phyloP scores from a whole-genome alignment of 2,329 filamentous ascomycete genomes.

The Xylaria multiplex region DNA sequence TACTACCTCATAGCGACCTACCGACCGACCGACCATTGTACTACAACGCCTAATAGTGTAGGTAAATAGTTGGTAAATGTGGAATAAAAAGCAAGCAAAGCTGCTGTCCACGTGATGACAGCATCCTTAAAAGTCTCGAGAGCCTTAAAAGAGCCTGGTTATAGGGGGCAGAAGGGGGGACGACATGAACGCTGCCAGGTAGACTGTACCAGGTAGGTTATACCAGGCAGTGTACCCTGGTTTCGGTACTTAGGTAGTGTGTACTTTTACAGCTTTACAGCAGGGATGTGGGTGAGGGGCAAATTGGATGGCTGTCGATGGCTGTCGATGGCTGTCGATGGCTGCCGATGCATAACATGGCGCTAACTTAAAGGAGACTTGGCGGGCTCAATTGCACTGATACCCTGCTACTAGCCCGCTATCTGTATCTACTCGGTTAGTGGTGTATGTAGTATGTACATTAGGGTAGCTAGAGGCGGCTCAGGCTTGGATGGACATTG shows the following conservation, averaged over 20 bases:
- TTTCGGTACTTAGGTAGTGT: neutral
- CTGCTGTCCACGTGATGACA: conserved; percentile 14
- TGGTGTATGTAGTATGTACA: neutral
- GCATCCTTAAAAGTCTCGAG: neutral
- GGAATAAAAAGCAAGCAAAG: neutral
- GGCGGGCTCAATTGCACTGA: conserved; percentile 31
- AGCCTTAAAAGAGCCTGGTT: conserved; percentile 9
- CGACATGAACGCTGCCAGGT: no score
- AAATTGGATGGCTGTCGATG: conserved; percentile 26
- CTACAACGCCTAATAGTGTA: no score
- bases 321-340: conserved; percentile 22
- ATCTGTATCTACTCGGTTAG: no score
- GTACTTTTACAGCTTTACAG: no score
- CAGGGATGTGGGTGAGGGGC: conserved; percentile 10
- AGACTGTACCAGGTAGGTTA: no score
- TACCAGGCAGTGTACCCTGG: no score
- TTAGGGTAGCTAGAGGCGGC: conserved; percentile 15
- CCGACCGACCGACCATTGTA: neutral
- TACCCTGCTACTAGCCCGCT: no score
- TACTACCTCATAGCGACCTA: neutral
- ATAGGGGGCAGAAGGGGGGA: neutral
- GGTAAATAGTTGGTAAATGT: neutral
- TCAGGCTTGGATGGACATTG: conserved; percentile 29
- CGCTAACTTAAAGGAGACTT: conserved; percentile 29
- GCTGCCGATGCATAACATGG: conserved; percentile 25